Conservation (phyloP, 2,329 filamentous ascomycete species). For the Curvularia eragrostidis region DNA sequence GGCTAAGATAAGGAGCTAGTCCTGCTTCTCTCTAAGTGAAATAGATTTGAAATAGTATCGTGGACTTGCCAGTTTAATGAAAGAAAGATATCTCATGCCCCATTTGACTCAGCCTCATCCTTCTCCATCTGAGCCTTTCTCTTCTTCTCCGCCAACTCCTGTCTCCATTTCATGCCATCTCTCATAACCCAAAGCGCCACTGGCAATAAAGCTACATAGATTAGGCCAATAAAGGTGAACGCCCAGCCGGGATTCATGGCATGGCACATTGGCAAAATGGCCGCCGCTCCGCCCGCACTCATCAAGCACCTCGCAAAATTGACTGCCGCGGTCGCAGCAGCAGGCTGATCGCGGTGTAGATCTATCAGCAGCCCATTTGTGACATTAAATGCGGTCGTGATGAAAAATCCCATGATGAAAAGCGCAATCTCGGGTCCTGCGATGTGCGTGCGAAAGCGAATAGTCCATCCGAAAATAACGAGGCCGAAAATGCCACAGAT, state of each 20-base stretch:
- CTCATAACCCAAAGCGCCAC: conserved; percentile 43
- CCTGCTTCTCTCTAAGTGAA: not conserved
- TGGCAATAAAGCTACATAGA: conserved; percentile 35
- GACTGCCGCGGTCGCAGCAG: conserved; percentile 51
- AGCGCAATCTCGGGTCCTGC: conserved; percentile 58
- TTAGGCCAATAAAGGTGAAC: conserved; percentile 52
- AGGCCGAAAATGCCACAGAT: conserved; percentile 41
- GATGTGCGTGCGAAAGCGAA: conserved; percentile 47
- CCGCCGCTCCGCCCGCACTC: conserved; percentile 47
- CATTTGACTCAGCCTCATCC: not conserved
- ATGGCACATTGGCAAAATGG: conserved; percentile 52
- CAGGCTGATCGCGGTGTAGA: conserved; percentile 49
- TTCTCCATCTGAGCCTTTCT: conserved; percentile 14
- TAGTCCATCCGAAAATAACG: conserved; percentile 54
- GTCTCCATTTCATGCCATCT: conserved; percentile 42
- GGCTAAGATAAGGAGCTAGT: not conserved
- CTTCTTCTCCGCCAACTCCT: conserved; percentile 28
- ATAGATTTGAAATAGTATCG: too few species aligned
- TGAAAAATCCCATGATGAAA: conserved; percentile 59
- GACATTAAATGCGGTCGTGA: conserved; percentile 60
- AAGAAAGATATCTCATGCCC: not conserved
- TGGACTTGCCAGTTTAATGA: not conserved
- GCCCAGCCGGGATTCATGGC: conserved; percentile 55
- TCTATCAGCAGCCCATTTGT: conserved; percentile 57
- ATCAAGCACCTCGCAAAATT: conserved; percentile 49